phyloP scores from a whole-genome alignment of 2,329 filamentous ascomycete species.

The Phialophora verrucosa region DNA sequence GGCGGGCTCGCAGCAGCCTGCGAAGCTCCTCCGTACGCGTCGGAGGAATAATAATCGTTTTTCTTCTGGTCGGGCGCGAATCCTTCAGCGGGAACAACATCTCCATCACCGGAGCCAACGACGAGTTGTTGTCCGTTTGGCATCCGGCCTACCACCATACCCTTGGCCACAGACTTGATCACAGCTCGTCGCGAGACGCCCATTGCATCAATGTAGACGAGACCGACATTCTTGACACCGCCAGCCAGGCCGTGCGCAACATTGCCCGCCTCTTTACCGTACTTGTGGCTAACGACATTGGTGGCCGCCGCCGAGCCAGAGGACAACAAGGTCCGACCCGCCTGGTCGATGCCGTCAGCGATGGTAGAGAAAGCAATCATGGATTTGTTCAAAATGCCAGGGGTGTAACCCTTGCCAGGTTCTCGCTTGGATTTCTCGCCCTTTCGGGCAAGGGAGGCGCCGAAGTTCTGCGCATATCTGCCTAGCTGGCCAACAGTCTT shows the following conservation, averaged over 20 bases:
- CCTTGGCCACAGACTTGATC: conserved; percentile 93
- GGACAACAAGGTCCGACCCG: conserved; percentile 76
- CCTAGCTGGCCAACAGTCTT: conserved; percentile 86
- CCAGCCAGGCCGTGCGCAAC: conserved; percentile 77
- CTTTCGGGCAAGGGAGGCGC: conserved; percentile 73
- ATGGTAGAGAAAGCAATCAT: conserved; percentile 96
- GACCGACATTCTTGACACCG: conserved; percentile 91
- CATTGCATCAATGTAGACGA: conserved; percentile 96
- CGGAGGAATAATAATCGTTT: conserved; percentile 23
- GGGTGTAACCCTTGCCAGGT: conserved; percentile 81
- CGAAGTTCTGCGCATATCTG: conserved; percentile 86
- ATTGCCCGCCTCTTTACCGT: conserved; percentile 81
- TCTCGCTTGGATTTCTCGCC: conserved; percentile 64
- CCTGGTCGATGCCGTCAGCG: conserved; percentile 89
- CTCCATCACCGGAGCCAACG: conserved; percentile 55
- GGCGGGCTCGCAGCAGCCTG: conserved; percentile 24
- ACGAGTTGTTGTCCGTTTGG: conserved; percentile 56
- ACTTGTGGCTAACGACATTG: conserved; percentile 85
- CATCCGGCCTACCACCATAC: conserved; percentile 70
- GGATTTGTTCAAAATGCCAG: conserved; percentile 90
- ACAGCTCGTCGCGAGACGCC: conserved; percentile 89
- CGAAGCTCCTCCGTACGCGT: conserved; percentile 28
- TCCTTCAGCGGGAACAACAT: conserved; percentile 43
- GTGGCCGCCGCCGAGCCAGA: conserved; percentile 79
- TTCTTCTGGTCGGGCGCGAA: conserved; percentile 30